Conservation (phyloP, 441 rosid genomes). For the Croton laevigatus region DNA sequence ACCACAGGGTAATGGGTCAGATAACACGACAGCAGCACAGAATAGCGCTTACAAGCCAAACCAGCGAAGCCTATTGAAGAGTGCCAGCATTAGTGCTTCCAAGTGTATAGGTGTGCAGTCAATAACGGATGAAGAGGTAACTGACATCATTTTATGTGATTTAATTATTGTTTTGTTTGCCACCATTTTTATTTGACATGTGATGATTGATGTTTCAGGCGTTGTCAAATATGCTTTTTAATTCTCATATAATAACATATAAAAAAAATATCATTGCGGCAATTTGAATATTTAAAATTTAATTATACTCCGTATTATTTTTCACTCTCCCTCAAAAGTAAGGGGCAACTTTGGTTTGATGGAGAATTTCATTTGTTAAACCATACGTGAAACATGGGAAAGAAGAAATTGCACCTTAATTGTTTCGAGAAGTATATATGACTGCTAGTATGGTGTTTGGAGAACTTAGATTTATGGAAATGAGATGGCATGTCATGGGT, state of each 20-base stretch:
- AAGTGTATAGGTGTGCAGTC: slow-evolving; percentile 65
- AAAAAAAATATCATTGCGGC: no score
- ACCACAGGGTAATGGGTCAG: slow-evolving; percentile 39
- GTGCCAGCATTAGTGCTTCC: slow-evolving; percentile 95
- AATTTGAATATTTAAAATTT: no score
- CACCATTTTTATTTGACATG: not conserved
- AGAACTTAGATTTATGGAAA: not conserved
- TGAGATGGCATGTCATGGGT: not conserved
- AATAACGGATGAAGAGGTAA: slow-evolving; percentile 55
- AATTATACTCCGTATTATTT: no score
- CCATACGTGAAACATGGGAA: not conserved
- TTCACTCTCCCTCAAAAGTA: no score
- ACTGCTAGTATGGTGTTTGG: not conserved
- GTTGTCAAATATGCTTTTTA: not conserved
- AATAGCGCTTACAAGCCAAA: slow-evolving; percentile 34
- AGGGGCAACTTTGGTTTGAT: no score
- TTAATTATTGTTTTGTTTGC: not conserved
- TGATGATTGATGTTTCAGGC: not conserved
- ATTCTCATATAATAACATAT: no score
- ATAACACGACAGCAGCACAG: slow-evolving; percentile 36
- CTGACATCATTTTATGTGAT: not conserved
- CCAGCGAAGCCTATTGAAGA: slow-evolving; percentile 77
- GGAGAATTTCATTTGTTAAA: no score
- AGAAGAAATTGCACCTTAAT: not conserved
- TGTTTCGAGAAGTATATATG: not conserved